Evolutionary conservation across 768 basidiomycete genomes (phyloP), one percentile per base, ranked within the genome.

Genomic region (Trichaptum fuscoviolaceum): DNA sequence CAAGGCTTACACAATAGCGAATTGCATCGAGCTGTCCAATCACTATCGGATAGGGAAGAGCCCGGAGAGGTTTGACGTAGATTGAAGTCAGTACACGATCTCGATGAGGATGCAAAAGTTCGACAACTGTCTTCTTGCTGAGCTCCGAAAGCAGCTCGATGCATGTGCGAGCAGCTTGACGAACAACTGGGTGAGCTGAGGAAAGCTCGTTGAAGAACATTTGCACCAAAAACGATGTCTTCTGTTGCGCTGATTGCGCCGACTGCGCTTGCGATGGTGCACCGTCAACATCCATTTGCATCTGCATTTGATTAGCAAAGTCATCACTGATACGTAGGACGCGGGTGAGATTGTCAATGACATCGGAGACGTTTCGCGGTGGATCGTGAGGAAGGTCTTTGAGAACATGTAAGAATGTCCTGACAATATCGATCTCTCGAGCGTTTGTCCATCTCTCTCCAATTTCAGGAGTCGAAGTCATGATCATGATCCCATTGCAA

Each of bases 1-100:
- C 86, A 35, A 98, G 80, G 66, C 87, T 91, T 68, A 99, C 87
- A 74, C 94, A 93, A 75, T 95, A 99, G 10, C 96, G 91, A 67
- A 99, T 88, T 20, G 95, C 95, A 72, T 99, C 97, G 67, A 99
- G 95, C 85, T 98, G 95, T 34, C 96, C 97, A 66, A 99, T 97
- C 75, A 99, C 97, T 72, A 94, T 93, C 18, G 90, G 84, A 75
- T 98, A 96, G 1, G 95, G 95, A 26, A 99, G 83, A 0, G 97
- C 97, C 64, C 97, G 84, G 23, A 99, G 84, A 15, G 97, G 97
- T 73, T 99, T 98, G n/a, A 92, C 93, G 79, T 91, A 99, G 70
- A 99, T 95, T 1, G 90, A 86, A 20, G 87, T 85, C 52, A 99
- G 82, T 79, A 99, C 89, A 34, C 94, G 88, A 69, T 95, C 93